Percentiles rank a stretch among this genome's conserved stretches.
Conservation (phyloP, 1,139 yeast genomes). For the Geotrichum candidum region DNA sequence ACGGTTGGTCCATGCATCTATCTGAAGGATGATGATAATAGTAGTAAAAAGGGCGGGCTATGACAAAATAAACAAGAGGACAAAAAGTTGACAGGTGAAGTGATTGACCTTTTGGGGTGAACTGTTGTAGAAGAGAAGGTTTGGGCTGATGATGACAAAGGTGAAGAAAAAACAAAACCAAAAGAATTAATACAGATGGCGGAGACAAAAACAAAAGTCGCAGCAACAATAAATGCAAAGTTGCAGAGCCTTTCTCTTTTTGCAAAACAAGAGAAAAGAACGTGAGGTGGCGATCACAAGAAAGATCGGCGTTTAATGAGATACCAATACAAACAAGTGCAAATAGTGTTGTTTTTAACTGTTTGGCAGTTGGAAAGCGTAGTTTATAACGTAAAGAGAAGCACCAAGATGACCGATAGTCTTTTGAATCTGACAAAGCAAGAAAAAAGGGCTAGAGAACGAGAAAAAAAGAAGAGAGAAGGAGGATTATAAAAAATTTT, state of each 20-base stretch:
- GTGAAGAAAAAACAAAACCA: not conserved
- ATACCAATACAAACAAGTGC: too few relatives aligned
- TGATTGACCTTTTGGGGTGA: not conserved
- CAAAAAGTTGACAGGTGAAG: not conserved
- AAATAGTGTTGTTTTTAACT: not conserved
- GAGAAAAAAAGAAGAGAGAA: not conserved
- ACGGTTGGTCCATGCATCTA: constrained; percentile 5
- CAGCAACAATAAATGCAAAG: not conserved
- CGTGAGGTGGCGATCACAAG: too few relatives aligned
- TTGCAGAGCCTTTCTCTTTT: not conserved
- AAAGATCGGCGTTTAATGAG: too few relatives aligned
- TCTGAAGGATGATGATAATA: not conserved
- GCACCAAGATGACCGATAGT: not conserved
- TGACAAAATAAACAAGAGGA: not conserved
- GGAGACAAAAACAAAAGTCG: not conserved
- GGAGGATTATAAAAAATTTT: not conserved
- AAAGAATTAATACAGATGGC: constrained; percentile 1
- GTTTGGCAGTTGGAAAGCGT: not conserved
- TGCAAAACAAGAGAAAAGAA: too few relatives aligned
- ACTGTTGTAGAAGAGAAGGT: not conserved
- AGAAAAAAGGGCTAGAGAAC: not conserved
- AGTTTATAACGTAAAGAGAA: not conserved
- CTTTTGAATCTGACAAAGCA: not conserved
- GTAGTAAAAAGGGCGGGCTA: not conserved
- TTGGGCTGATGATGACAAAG: not conserved